Conservation (phyloP, 2,329 filamentous ascomycete species). For the Apiospora pterosperma region DNA sequence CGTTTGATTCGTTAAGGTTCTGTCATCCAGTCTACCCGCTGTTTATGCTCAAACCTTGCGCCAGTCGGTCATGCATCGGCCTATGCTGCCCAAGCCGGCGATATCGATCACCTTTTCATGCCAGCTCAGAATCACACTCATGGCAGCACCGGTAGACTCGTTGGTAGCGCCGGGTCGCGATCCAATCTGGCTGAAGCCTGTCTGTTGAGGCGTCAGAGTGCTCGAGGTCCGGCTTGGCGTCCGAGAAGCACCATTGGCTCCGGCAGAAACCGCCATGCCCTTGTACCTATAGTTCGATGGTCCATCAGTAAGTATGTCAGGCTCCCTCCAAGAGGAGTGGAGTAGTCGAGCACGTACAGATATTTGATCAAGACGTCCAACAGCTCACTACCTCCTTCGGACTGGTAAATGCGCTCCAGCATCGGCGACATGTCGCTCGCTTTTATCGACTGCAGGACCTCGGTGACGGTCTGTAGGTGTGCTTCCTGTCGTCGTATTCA, state of each 20-base stretch:
- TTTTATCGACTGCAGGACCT: slow-evolving; percentile 94
- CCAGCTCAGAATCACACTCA: slow-evolving; percentile 98
- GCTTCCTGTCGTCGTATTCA: slow-evolving; percentile 53
- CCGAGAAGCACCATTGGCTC: slow-evolving; percentile 33
- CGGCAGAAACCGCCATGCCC: slow-evolving; percentile 65
- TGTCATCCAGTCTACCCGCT: neutral
- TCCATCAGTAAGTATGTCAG: neutral
- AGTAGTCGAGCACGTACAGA: slow-evolving; percentile 57
- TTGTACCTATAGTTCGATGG: slow-evolving; percentile 63
- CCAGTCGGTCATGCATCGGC: slow-evolving; percentile 93
- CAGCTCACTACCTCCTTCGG: slow-evolving; percentile 76
- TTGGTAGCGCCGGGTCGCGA: slow-evolving; percentile 48
- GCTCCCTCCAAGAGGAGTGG: too few relatives aligned
- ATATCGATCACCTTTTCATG: slow-evolving; percentile 98
- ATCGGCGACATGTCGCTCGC: slow-evolving; percentile 93
- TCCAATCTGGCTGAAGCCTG: slow-evolving; percentile 82
- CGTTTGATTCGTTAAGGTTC: neutral
- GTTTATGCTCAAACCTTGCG: slow-evolving; percentile 67
- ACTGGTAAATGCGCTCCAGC: slow-evolving; percentile 74
- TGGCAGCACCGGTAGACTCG: slow-evolving; percentile 76
- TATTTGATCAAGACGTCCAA: slow-evolving; percentile 98
- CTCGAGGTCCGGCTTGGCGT: slow-evolving; percentile 40
- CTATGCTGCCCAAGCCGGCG: slow-evolving; percentile 85
- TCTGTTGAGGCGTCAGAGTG: slow-evolving; percentile 68
- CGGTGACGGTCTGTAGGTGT: slow-evolving; percentile 82